A percentile compares a stretch with the other conserved stretches of the same genome.
Conservation (phyloP, 139 green algal species). For the Chlamydomonas eustigma region DNA sequence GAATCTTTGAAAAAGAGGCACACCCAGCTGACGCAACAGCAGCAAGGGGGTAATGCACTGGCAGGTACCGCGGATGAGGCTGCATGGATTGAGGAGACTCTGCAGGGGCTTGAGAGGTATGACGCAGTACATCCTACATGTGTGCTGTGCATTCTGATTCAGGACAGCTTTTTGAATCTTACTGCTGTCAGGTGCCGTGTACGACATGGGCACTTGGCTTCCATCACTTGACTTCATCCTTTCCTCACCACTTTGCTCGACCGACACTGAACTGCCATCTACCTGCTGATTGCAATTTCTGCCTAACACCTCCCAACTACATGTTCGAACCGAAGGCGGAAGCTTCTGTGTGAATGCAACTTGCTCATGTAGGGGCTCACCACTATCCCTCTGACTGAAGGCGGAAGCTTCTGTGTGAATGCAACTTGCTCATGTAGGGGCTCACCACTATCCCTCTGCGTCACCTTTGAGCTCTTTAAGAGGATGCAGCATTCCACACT, state of each 20-base stretch:
- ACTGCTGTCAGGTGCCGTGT: not conserved
- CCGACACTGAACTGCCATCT: not conserved
- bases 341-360: not conserved
- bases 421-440: constrained; percentile 22
- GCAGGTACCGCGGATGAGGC: constrained; percentile 15
- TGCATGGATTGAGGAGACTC: constrained; percentile 5
- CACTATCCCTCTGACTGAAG: not conserved
- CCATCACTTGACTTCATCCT: not conserved
- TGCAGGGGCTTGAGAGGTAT: constrained; percentile 7
- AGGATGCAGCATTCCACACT: constrained; percentile 34
- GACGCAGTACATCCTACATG: constrained; percentile 1
- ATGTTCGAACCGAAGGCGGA: too few species aligned
- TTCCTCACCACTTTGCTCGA: too few species aligned
- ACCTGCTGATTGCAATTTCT: not conserved
- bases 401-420: not conserved
- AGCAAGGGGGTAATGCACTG: not conserved
- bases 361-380: not conserved
- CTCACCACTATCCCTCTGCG: constrained; percentile 44
- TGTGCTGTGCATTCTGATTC: not conserved
- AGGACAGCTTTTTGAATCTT: not conserved
- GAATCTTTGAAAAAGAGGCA: not conserved
- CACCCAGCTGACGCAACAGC: not conserved
- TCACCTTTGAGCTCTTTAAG: constrained; percentile 40
- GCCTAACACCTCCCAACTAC: not conserved
- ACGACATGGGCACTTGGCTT: not conserved